A percentile compares a stretch with the other conserved stretches of the same genome.
Conservation (phyloP, 2,329 filamentous ascomycete species). For the Tolypocladium pustulatum region DNA sequence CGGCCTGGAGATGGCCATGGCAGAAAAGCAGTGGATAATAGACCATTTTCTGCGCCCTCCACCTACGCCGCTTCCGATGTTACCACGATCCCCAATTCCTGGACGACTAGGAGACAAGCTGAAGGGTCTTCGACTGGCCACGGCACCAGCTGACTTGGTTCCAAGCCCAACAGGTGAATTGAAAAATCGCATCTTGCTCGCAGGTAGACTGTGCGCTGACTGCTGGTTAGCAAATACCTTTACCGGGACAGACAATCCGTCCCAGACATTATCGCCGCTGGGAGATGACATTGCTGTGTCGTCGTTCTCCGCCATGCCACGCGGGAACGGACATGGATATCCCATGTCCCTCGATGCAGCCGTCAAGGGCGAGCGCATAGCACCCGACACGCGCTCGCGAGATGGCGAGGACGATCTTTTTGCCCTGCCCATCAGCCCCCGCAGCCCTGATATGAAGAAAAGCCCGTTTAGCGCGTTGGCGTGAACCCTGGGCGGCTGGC, state of each 20-base stretch:
- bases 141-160: conserved; percentile 54
- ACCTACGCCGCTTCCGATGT: conserved; percentile 22
- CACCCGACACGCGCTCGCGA: conserved; percentile 9
- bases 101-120: conserved; percentile 69
- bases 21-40: conserved; percentile 79
- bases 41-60: conserved; percentile 49
- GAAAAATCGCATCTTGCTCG: not conserved
- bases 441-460: conserved; percentile 75
- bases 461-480: conserved; percentile 59
- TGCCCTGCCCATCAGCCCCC: conserved; percentile 74
- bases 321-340: conserved; percentile 8
- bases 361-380: conserved; percentile 12
- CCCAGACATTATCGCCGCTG: conserved; percentile 19
- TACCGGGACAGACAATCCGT: conserved; percentile 20
- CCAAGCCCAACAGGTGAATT: conserved; percentile 36
- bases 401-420: conserved; percentile 67
- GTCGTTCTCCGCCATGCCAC: conserved; percentile 21
- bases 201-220: not conserved
- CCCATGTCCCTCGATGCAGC: conserved; percentile 24
- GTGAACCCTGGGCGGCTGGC: not conserved
- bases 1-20: conserved; percentile 70
- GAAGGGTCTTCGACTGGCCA: conserved; percentile 67
- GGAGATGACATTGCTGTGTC: conserved; percentile 23
- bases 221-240: conserved; percentile 22
- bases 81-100: conserved; percentile 55